Conservation (phyloP, 176 grass and related monocot species). For the Raddia distichophylla region DNA sequence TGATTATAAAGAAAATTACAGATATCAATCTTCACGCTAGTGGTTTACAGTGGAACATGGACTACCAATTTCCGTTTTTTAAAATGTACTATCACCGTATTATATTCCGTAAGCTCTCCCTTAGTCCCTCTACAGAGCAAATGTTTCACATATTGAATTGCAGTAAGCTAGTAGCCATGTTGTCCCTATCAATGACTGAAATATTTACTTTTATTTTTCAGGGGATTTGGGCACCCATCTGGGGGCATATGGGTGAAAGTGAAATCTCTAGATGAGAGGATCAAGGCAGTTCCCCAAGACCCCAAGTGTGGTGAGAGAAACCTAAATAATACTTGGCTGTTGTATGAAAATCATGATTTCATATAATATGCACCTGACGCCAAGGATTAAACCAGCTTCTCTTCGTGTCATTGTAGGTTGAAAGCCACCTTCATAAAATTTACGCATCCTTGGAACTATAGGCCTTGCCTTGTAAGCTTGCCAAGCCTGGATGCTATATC, state of each 20-base stretch:
- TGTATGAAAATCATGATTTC: neutral
- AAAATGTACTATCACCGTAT: neutral
- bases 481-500: conserved; percentile 84
- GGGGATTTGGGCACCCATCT: neutral
- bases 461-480: conserved; percentile 86
- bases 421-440: conserved; percentile 97
- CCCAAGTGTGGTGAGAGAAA: neutral
- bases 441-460: conserved; percentile 80
- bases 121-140: neutral
- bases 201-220: neutral
- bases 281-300: neutral
- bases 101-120: neutral
- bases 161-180: too few species aligned
- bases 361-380: conserved; percentile 65
- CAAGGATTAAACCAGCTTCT: conserved; percentile 86
- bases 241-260: neutral
- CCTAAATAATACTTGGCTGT: neutral
- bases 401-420: conserved; percentile 76
- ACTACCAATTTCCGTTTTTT: neutral
- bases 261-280: neutral
- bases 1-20: conserved; percentile 5
- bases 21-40: conserved; percentile 7
- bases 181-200: neutral
- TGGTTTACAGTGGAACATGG: neutral
- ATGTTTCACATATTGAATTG: neutral